Percentiles rank a stretch among this genome's conserved stretches.
These are phyloP conservation scores for Coemansia sp. DNA, from an alignment of 192 early-diverging fungal species.

Conservation along the genomic window DNA sequence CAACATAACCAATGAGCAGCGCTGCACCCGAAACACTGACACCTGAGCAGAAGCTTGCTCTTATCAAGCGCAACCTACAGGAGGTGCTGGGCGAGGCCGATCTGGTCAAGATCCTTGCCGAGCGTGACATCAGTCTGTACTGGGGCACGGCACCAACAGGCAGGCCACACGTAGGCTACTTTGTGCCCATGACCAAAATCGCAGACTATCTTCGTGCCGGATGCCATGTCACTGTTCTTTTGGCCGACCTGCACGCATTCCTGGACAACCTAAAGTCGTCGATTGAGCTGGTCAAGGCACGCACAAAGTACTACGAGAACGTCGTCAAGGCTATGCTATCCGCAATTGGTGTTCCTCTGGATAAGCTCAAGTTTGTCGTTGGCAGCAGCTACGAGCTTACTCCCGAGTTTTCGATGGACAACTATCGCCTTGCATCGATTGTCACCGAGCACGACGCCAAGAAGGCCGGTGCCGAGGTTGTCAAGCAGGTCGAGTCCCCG, in stretches of 20 bases:
- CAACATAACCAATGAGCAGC: constrained; percentile 21
- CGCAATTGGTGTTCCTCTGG: constrained; percentile 92
- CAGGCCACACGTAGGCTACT: constrained; percentile 95
- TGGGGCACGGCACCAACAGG: constrained; percentile 98
- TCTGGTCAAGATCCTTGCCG: constrained; percentile 77
- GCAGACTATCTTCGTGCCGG: constrained; percentile 94
- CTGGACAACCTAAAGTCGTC: constrained; percentile 99
- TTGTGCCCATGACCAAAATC: constrained; percentile 96
- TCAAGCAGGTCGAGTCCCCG: constrained; percentile 91
- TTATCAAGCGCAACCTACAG: constrained; percentile 93
- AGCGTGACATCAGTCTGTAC: constrained; percentile 91
- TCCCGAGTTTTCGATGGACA: constrained; percentile 88
- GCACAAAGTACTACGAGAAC: constrained; percentile 92
- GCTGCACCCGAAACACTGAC: constrained; percentile 12
- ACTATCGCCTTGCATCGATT: constrained; percentile 78
- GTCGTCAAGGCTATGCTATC: constrained; percentile 83
- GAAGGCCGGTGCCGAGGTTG: constrained; percentile 97
- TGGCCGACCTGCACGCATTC: constrained; percentile 97
- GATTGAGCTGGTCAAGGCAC: constrained; percentile 80
- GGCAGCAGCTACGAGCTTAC: constrained; percentile 89
- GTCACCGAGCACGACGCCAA: constrained; percentile 95
- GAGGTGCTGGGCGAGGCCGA: constrained; percentile 88
- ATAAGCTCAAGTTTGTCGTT: constrained; percentile 86
- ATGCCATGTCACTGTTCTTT: constrained; percentile 82
- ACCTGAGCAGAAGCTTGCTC: constrained; percentile 65